These are phyloP conservation scores for Glycine tomentella DNA, from an alignment of 306 rosid species.

Conservation along the genomic window DNA sequence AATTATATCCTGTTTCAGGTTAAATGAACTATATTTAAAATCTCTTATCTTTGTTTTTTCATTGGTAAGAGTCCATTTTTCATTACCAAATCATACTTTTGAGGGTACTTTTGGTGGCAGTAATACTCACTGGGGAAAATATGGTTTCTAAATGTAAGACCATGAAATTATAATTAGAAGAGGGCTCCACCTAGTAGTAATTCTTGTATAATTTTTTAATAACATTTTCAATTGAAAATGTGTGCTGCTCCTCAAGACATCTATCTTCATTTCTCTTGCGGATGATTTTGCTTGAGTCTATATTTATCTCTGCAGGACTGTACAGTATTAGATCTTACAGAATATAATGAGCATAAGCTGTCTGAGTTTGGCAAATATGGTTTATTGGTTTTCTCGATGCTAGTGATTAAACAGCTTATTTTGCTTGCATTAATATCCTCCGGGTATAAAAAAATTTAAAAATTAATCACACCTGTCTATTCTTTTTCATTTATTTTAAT, in stretches of 20 bases:
- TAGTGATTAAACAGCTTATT: slow-evolving; percentile 13
- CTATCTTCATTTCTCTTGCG: not conserved
- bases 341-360: slow-evolving; percentile 19
- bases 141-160: slow-evolving; percentile 1
- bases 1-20: not conserved
- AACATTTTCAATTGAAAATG: slow-evolving; percentile 18
- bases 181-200: not conserved
- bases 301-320: slow-evolving; percentile 1
- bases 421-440: slow-evolving; percentile 1
- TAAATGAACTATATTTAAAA: slow-evolving; percentile 10
- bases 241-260: slow-evolving; percentile 5
- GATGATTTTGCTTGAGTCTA: slow-evolving; percentile 29
- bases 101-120: slow-evolving; percentile 3
- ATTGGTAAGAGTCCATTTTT: not conserved
- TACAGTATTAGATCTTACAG: not conserved
- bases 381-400: slow-evolving; percentile 13
- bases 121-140: slow-evolving; percentile 15
- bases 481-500: slow-evolving; percentile 3
- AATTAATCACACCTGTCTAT: not conserved
- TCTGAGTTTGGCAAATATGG: slow-evolving; percentile 4
- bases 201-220: not conserved
- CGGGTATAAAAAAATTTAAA: not conserved
- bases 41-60: not conserved
- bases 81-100: not conserved
- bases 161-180: slow-evolving; percentile 14